phyloP scores from a whole-genome alignment of 139 green algal genomes.

The Ostreobium quekettii region DNA sequence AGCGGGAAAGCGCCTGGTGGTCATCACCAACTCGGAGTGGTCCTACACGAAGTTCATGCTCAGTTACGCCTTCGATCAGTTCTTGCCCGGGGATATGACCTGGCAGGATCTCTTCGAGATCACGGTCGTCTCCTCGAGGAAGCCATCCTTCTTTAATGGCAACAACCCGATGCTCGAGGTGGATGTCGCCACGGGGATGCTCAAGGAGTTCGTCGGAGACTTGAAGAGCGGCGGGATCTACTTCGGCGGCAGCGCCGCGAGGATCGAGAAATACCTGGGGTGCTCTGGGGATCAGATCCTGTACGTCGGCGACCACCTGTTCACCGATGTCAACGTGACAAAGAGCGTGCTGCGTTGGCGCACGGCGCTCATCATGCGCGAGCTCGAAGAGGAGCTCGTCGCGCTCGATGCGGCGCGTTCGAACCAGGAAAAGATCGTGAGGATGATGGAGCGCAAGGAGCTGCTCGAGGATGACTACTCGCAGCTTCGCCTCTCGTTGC shows the following conservation, averaged over 20 bases:
- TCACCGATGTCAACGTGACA: no score
- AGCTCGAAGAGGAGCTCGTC: conserved; percentile 85
- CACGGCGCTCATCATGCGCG: conserved; percentile 75
- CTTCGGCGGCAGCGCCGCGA: no score
- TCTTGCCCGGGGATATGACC: conserved; percentile 58
- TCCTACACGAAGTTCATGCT: conserved; percentile 88
- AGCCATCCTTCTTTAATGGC: conserved; percentile 90
- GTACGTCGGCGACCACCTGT: conserved; percentile 91
- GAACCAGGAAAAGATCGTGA: no score
- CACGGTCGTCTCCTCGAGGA: conserved; percentile 80
- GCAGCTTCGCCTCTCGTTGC: no score
- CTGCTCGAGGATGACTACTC: no score
- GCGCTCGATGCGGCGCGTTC: no score
- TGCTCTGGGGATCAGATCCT: conserved; percentile 84
- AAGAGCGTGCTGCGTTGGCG: no score
- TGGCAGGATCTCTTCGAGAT: conserved; percentile 92
- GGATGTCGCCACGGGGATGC: conserved; percentile 85
- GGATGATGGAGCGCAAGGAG: no score
- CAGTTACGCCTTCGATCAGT: conserved; percentile 71
- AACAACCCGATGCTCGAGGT: conserved; percentile 77
- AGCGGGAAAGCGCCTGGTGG: conserved; percentile 78
- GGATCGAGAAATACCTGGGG: conserved; percentile 83
- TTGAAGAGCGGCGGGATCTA: no score
- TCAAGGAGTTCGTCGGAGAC: no score
- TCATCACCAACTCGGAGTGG: conserved; percentile 98